Evolutionary conservation across 495 filamentous ascomycete species (phyloP), one percentile per base, ranked within the genome.

Genomic region (Penicillium egyptiacum): DNA sequence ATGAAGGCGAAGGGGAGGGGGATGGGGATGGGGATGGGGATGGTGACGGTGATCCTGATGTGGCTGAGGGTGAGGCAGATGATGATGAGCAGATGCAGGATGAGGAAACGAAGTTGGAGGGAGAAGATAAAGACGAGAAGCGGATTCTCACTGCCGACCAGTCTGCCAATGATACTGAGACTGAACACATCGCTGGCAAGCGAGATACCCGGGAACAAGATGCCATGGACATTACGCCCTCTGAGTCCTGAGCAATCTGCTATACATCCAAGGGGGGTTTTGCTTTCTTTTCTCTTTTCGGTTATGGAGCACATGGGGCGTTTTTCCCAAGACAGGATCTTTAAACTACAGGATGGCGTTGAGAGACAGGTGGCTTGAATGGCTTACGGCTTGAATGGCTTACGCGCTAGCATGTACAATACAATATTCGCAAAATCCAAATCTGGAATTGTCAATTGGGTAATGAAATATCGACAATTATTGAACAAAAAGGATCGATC

Each of bases 11-110:
- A 14, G 65, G 51, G 1, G 56, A 60, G 3, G 61, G 58, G 10
- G 62, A 59, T 17, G 59, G 39, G 12, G 56, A 56, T 11, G 23
- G 12, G n/a, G 40, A 39, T n/a, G 54, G 30, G 11, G 43, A 41
- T 12, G 50, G 37, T 8, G 69, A 74, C 16, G 46, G 31, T 46
- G 66, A 62, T 25, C 49, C 22, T 37, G 60, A 28, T 23, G 60
- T 31, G 10, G 47, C 66, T 25, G 61, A 60, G 50, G 57, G 66
- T 31, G 59, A 65, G 19, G 50, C 51, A 46, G 57, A 48, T 28
- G 54, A 68, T 37, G 60, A 61, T 30, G 66, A 67, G 30, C 70
- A 63, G 28, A 59, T 60, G 12, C 61, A 59, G 20, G 68, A 67
- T 50, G 69, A 50, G 17, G 61, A 57, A 59, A 56, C 12, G 43